Percentiles rank a stretch among this genome's conserved stretches.
Evolutionary conservation across 2,329 filamentous ascomycete species (phyloP).

Genomic region (Reticulascus tulasneorum): DNA sequence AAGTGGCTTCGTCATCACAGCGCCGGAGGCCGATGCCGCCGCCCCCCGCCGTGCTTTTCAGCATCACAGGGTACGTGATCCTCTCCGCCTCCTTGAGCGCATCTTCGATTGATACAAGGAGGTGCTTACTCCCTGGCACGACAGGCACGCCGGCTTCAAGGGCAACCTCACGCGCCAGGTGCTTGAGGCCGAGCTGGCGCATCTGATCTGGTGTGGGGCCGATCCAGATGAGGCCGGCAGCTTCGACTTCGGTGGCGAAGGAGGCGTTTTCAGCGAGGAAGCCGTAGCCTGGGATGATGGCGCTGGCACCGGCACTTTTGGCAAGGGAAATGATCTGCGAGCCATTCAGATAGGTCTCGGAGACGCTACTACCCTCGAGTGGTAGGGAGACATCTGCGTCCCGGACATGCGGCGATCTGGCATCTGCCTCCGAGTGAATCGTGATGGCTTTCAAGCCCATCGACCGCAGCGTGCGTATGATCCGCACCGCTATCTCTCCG

Average conservation of each 20-base stretch:
- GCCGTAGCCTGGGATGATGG: conserved; percentile 64
- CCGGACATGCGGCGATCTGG: conserved; percentile 63
- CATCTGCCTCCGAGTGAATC: conserved; percentile 62
- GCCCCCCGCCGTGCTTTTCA: conserved; percentile 45
- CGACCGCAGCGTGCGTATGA: conserved; percentile 62
- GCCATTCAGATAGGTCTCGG: conserved; percentile 61
- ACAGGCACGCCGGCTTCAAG: conserved; percentile 24
- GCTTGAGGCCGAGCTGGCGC: conserved; percentile 32
- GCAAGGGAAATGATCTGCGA: conserved; percentile 55
- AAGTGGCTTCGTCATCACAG: conserved; percentile 23
- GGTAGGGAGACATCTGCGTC: conserved; percentile 64
- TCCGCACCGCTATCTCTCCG: conserved; percentile 70
- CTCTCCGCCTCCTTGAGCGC: conserved; percentile 20
- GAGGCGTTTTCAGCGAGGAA: conserved; percentile 61
- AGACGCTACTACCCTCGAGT: conserved; percentile 44
- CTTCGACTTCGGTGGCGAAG: conserved; percentile 50
- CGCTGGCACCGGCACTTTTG: conserved; percentile 43
- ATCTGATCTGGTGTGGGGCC: conserved; percentile 50
- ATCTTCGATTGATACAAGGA: conserved; percentile 23
- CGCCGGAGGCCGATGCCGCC: conserved; percentile 40
- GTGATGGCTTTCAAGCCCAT: conserved; percentile 67
- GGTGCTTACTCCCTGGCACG: conserved; percentile 27
- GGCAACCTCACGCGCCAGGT: conserved; percentile 30
- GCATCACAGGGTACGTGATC: conserved; percentile 37
- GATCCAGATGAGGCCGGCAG: conserved; percentile 54